A percentile compares a stretch with the other conserved stretches of the same genome.
phyloP scores from a whole-genome alignment of 768 basidiomycete genomes.

The Mycena filopes region DNA sequence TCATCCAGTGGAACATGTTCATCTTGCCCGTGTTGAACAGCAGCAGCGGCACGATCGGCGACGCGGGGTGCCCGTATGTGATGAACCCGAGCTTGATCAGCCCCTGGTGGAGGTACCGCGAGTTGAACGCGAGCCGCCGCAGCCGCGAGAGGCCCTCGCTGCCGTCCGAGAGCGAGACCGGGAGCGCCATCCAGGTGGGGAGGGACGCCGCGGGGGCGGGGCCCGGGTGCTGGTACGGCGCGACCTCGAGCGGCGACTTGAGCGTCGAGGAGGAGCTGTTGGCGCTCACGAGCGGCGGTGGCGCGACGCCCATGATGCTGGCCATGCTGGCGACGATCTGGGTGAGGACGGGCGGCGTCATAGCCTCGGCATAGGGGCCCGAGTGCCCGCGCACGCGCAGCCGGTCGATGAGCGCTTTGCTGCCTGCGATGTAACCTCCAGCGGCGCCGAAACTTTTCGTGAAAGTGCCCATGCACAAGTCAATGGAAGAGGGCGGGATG shows the following conservation, averaged over 20 bases:
- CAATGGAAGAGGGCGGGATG: slow-evolving; percentile 82
- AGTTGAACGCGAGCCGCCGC: slow-evolving; percentile 93
- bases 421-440: slow-evolving; percentile 94
- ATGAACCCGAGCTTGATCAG: slow-evolving; percentile 96
- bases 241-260: slow-evolving; percentile 46
- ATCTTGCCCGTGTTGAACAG: slow-evolving; percentile 95
- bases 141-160: slow-evolving; percentile 85
- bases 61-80: slow-evolving; percentile 91
- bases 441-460: slow-evolving; percentile 95
- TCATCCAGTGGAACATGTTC: slow-evolving; percentile 89
- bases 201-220: slow-evolving; percentile 72
- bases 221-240: slow-evolving; percentile 64
- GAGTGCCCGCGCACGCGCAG: slow-evolving; percentile 86
- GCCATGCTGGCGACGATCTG: slow-evolving; percentile 95
- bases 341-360: slow-evolving; percentile 90
- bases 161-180: slow-evolving; percentile 81
- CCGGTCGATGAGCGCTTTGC: slow-evolving; percentile 80
- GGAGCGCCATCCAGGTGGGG: slow-evolving; percentile 83
- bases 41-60: slow-evolving; percentile 93
- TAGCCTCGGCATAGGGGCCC: slow-evolving; percentile 88
- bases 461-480: slow-evolving; percentile 98
- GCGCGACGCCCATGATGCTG: slow-evolving; percentile 90
- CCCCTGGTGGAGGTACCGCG: slow-evolving; percentile 88
- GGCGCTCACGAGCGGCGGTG: slow-evolving; percentile 43
- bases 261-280: slow-evolving; percentile 40